phyloP scores from a whole-genome alignment of 129 eudicot genomes.

The Escallonia herrerae region DNA sequence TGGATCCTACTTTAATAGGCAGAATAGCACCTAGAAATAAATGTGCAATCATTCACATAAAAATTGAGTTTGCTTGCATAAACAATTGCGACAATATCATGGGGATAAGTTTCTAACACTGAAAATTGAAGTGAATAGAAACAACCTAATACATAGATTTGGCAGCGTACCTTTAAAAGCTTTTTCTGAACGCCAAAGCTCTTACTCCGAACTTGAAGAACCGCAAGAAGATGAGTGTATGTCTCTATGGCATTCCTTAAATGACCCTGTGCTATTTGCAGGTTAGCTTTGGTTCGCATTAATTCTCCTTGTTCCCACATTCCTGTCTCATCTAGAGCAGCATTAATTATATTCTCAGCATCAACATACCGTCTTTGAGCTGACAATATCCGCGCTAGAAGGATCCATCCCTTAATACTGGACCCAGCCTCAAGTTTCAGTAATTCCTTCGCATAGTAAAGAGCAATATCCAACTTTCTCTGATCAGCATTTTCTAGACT shows the following conservation, averaged over 20 bases:
- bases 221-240: constrained; percentile 83
- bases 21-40: too few relatives aligned
- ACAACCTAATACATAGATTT: neutral
- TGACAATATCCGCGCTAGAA: constrained; percentile 80
- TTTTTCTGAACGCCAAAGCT: constrained; percentile 46
- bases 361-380: constrained; percentile 76
- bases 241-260: constrained; percentile 60
- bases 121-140: neutral
- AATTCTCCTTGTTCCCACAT: constrained; percentile 89
- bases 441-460: constrained; percentile 65
- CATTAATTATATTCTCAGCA: constrained; percentile 70
- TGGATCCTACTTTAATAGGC: too few relatives aligned
- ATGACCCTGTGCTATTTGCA: constrained; percentile 72
- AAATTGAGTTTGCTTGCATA: too few relatives aligned
- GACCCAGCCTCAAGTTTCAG: constrained; percentile 68
- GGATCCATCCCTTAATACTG: constrained; percentile 70
- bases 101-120: neutral
- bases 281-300: constrained; percentile 68
- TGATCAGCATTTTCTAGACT: constrained; percentile 79
- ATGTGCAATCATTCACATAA: too few relatives aligned
- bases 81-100: too few relatives aligned
- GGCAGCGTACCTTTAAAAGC: constrained; percentile 34
- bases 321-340: constrained; percentile 85
- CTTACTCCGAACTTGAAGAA: constrained; percentile 82
- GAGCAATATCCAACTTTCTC: constrained; percentile 76